A percentile compares a stretch with the other conserved stretches of the same genome.
Conservation (phyloP, 768 basidiomycete genomes). For the Lepiota brunneoincarnata region DNA sequence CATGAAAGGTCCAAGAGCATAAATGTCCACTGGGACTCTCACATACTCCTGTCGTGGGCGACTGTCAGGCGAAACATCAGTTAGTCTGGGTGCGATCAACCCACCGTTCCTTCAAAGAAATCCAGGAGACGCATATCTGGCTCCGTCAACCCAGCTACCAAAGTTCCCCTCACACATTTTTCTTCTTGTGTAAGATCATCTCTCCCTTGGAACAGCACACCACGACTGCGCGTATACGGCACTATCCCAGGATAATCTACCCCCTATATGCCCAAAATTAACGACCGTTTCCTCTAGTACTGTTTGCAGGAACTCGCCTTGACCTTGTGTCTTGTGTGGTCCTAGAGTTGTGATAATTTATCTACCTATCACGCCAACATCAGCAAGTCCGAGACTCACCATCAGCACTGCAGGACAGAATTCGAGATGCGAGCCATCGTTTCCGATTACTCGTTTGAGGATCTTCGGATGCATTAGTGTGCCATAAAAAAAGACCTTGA, state of each 20-base stretch:
- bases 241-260: conserved; percentile 87
- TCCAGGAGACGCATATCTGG: conserved; percentile 71
- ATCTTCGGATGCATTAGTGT: conserved; percentile 88
- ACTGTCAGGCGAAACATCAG: not conserved
- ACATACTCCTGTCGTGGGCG: conserved; percentile 64
- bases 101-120: conserved; percentile 76
- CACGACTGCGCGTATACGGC: conserved; percentile 47
- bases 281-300: not conserved
- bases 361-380: not conserved
- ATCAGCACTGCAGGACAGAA: conserved; percentile 73
- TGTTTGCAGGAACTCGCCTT: conserved; percentile 36
- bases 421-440: conserved; percentile 59
- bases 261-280: conserved; percentile 28
- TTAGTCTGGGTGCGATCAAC: conserved; percentile 14
- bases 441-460: conserved; percentile 70
- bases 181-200: conserved; percentile 56
- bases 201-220: conserved; percentile 36
- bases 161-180: conserved; percentile 69
- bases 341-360: conserved; percentile 35
- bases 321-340: conserved; percentile 80
- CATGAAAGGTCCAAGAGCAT: conserved; percentile 48
- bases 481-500: conserved; percentile 79
- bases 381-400: conserved; percentile 39
- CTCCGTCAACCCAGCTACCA: conserved; percentile 70
- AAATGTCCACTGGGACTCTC: conserved; percentile 49